A percentile compares a stretch with the other conserved stretches of the same genome.
These are phyloP conservation scores for Penicillium flavigenum DNA, from an alignment of 495 filamentous ascomycete genomes.

Conservation along the genomic window DNA sequence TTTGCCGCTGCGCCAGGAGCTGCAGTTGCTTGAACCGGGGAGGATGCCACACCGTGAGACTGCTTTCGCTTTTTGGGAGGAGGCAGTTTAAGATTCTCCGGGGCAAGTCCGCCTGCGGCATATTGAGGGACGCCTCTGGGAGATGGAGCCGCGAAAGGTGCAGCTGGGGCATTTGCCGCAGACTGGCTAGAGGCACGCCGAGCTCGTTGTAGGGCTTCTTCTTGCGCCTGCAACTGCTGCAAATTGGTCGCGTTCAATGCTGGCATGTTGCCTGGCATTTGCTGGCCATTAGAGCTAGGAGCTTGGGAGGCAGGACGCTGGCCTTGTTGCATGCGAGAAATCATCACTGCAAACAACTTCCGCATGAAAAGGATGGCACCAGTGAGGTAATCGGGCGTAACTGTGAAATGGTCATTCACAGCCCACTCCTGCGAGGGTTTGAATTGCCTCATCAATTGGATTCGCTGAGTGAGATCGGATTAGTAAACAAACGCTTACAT, in stretches of 20 bases:
- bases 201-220: conserved; percentile 46
- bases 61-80: conserved; percentile 59
- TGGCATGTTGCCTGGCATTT: conserved; percentile 38
- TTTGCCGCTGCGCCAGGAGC: conserved; percentile 33
- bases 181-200: conserved; percentile 57
- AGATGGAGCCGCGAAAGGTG: conserved; percentile 66
- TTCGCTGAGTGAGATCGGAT: conserved; percentile 43
- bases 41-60: conserved; percentile 40
- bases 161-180: conserved; percentile 59
- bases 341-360: conserved; percentile 43
- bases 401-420: conserved; percentile 56
- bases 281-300: conserved; percentile 24
- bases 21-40: conserved; percentile 32
- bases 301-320: conserved; percentile 33
- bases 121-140: conserved; percentile 68
- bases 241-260: conserved; percentile 67
- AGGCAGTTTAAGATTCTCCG: conserved; percentile 61
- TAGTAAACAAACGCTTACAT: conserved; percentile 18
- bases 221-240: conserved; percentile 52
- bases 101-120: conserved; percentile 46
- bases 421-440: conserved; percentile 49
- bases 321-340: conserved; percentile 39
- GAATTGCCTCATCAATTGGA: conserved; percentile 60
- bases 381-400: conserved; percentile 57
- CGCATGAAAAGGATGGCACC: conserved; percentile 47